Base-by-base conservation (phyloP, 129 eudicot species). In the Calendula officinalis region DNA sequence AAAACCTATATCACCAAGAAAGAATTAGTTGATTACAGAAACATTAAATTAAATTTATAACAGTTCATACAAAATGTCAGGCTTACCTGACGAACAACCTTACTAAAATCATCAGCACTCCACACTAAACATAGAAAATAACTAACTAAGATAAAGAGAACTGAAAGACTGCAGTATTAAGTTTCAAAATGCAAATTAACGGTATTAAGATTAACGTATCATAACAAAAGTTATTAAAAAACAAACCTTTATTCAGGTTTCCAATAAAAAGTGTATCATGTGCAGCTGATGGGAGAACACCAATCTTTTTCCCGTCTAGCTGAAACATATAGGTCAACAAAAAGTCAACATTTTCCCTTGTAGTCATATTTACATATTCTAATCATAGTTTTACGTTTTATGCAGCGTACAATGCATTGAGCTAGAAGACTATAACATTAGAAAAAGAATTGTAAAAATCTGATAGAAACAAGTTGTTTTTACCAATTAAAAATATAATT, bases 221-320 rank as follows among this genome's bases (percentile, higher is more conserved):
- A 22, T 22, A 22, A 22, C 30, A 22, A 22, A 22, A 22, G 30
- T 22, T 22, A 22, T 22, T 22, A 2, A 22, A 22, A 54, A 39
- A 47, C 82, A 32, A 71, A 90, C 97, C 97, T 91, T 87, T 91
- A 85, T 80, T 80, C 59, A 91, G 87, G 74, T 87, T 91, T 32
- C 97, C 97, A 70, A 91, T 64, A 83, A 79, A 87, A 33, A 91
- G 67, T 27, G 95, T 84, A 65, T 91, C 84, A 58, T 87, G 95
- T 56, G 85, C 95, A 8, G 63, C 76, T 68, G 97, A 91, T 66
- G 90, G 94, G 34, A 84, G 95, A 61, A 87, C 90, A 4, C 97
- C 95, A 67, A 87, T 91, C 74, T 91, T 82, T 84, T 87, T 91
- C 35, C 97, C 97, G 15, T 87, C 97, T 40, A 87, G 67, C 97